Conservation (phyloP, 495 filamentous ascomycete genomes). For the Aspergillus sclerotioniger region DNA sequence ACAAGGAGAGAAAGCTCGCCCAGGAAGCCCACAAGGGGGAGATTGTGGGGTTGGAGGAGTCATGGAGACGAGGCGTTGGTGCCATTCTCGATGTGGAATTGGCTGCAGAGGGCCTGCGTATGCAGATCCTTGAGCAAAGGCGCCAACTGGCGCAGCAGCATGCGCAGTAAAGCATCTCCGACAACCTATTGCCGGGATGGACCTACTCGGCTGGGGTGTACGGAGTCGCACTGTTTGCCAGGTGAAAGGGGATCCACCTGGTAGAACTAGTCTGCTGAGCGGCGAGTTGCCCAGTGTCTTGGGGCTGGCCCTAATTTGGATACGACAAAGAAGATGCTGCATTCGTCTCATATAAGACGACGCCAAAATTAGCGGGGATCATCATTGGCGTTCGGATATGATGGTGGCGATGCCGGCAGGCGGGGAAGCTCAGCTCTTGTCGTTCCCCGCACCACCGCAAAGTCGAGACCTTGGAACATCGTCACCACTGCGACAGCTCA, state of each 20-base stretch:
- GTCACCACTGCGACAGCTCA: background rate
- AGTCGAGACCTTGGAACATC: background rate
- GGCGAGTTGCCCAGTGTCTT: too few relatives aligned
- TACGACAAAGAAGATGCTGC: background rate
- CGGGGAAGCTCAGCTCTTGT: background rate
- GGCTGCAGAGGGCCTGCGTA: conserved; percentile 66
- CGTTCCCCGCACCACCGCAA: conserved; percentile 1
- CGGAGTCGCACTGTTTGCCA: background rate
- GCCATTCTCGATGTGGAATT: conserved; percentile 71
- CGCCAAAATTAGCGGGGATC: background rate
- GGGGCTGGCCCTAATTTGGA: background rate
- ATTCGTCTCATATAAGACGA: background rate
- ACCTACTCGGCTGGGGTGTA: background rate
- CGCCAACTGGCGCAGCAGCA: conserved; percentile 40
- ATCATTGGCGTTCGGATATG: background rate
- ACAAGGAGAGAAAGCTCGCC: conserved; percentile 62
- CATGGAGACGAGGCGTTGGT: conserved; percentile 71
- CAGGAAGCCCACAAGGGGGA: conserved; percentile 71
- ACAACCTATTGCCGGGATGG: background rate
- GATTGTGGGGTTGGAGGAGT: conserved; percentile 65
- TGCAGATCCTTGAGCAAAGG: conserved; percentile 59
- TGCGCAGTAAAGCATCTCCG: conserved; percentile 21
- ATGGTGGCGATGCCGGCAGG: background rate
- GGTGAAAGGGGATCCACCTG: background rate
- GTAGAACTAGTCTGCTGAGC: too few relatives aligned